Conservation (phyloP, 148 eudicot genomes). For the Nepenthes mirabilis region DNA sequence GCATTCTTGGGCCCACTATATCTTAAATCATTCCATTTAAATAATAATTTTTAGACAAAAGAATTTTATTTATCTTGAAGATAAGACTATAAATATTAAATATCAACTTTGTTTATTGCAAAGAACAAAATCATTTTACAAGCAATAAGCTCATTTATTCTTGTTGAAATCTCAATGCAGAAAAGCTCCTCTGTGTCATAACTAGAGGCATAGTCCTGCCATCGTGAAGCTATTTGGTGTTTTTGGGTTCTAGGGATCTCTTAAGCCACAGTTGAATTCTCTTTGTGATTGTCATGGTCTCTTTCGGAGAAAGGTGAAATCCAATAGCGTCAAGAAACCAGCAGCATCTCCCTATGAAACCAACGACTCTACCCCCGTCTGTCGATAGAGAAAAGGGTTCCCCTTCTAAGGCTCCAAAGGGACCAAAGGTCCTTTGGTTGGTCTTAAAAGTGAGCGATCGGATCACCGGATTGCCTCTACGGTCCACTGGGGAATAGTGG, state of each 20-base stretch:
- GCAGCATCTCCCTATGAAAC: conserved; percentile 20
- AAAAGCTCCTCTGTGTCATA: no score
- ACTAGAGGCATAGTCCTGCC: no score
- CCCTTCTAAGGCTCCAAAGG: conserved; percentile 54
- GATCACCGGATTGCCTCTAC: conserved; percentile 42
- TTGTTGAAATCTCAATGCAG: no score
- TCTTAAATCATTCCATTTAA: no score
- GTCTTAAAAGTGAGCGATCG: conserved; percentile 47
- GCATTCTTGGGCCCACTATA: no score
- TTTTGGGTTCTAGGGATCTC: conserved; percentile 21
- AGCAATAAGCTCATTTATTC: no score
- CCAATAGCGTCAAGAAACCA: conserved; percentile 66
- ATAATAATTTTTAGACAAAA: no score
- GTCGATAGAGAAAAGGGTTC: conserved; percentile 41
- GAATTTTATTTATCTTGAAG: no score
- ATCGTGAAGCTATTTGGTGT: conserved; percentile 11
- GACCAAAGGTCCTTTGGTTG: conserved; percentile 50
- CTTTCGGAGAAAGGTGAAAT: conserved; percentile 19
- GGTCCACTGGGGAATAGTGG: conserved; percentile 42
- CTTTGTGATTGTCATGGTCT: conserved; percentile 18
- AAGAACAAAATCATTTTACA: no score
- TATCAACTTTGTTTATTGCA: no score
- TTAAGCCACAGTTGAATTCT: conserved; percentile 25
- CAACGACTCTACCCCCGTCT: conserved; percentile 19
- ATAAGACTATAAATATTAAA: no score